A percentile compares a stretch with the other conserved stretches of the same genome.
phyloP scores from a whole-genome alignment of 768 basidiomycete genomes.

The Boletellus ananas region DNA sequence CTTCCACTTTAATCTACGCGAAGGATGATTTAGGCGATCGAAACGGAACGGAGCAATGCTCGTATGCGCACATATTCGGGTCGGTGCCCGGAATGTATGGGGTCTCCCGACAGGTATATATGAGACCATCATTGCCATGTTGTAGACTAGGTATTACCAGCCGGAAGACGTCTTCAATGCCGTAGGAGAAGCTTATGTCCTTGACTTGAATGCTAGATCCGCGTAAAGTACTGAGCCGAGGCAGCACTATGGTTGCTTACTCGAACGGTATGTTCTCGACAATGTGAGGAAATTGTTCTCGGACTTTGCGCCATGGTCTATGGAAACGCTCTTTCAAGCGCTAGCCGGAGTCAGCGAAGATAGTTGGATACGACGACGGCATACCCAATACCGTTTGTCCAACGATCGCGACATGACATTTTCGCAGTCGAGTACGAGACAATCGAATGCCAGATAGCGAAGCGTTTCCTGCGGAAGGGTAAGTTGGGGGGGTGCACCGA shows the following conservation, averaged over 20 bases:
- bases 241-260: slow-evolving; percentile 43
- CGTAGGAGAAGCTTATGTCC: slow-evolving; percentile 82
- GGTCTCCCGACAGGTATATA: slow-evolving; percentile 89
- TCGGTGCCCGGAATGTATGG: slow-evolving; percentile 85
- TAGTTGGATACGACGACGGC: slow-evolving; percentile 23
- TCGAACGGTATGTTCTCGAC: slow-evolving; percentile 69
- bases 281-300: slow-evolving; percentile 66
- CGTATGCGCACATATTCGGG: slow-evolving; percentile 84
- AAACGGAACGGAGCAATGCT: slow-evolving; percentile 22
- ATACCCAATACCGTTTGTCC: slow-evolving; percentile 86
- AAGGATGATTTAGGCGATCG: slow-evolving; percentile 5
- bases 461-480: slow-evolving; percentile 58
- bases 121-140: slow-evolving; percentile 93
- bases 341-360: slow-evolving; percentile 11
- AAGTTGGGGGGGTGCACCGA: neutral
- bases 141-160: slow-evolving; percentile 80
- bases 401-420: slow-evolving; percentile 84
- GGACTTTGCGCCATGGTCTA: slow-evolving; percentile 71
- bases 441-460: slow-evolving; percentile 88
- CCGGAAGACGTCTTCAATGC: slow-evolving; percentile 79
- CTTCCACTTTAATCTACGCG: slow-evolving; percentile 91
- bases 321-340: slow-evolving; percentile 78
- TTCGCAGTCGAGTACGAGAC: slow-evolving; percentile 78
- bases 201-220: slow-evolving; percentile 76
- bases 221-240: slow-evolving; percentile 5